Evolutionary conservation across 2,329 filamentous ascomycete species (phyloP), one percentile per base, ranked within the genome.

Genomic region (Fonsecaea pedrosoi): DNA sequence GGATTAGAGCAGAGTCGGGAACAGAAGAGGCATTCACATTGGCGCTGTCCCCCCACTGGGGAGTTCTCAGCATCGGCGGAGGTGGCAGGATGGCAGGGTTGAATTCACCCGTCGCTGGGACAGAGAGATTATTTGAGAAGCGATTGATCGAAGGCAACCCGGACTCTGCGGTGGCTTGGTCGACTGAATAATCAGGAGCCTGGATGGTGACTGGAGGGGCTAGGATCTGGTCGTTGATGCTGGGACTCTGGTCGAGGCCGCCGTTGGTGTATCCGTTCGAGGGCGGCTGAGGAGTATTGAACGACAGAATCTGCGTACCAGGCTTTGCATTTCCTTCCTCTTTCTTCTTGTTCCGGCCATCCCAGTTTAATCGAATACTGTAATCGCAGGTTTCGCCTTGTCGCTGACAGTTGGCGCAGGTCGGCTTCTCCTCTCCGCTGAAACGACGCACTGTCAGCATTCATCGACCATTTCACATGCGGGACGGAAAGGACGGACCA

Each of bases 301-400:
- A 80, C 1, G 79, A 79, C 2, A 77, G 73, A 37, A 77, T 75
- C 55, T 76, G 75, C 3, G 77, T 75, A 3, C 78, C 74, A 1
- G 73, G 70, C 53, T 71, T 75, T 53, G 32, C 59, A 40, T 40
- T 61, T 35, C 74, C 69, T 30, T 76, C 74, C 61, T 74, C 79
- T 68, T 84, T 84, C 77, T 86, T 87, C 75, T 87, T 89, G 58
- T 85, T 84, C 64, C 91, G 85, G 4, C 91, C 90, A 67, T 90
- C 89, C 92, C 92, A 94, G 73, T 94, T 94, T 70, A 94, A 80
- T 37, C 90, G 86, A 72, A 94, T 91, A 73, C 87, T 91, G 77
- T 94, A 94, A 78, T 95, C 91, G 80, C 92, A 95, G 55, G 81
- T 80, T 75, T 92, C 90, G 68, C 88, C 88, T 70, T 89, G 87